These are phyloP conservation scores for Dothiorella sarmentorum DNA, from an alignment of 2,329 filamentous ascomycete species.

Conservation along the genomic window DNA sequence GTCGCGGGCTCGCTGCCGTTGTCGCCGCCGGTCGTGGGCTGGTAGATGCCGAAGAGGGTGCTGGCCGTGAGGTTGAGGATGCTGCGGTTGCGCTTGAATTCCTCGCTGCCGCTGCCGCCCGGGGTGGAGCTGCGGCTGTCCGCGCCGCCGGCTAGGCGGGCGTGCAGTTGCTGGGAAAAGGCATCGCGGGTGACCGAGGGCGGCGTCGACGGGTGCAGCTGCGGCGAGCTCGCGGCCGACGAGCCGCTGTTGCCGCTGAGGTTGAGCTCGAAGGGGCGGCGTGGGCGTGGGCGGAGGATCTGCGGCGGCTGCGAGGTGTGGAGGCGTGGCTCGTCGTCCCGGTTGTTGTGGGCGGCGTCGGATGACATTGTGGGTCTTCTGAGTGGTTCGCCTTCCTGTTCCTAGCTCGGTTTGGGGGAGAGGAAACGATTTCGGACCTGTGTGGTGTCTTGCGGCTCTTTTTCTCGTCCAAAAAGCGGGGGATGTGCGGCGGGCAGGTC, in stretches of 20 bases:
- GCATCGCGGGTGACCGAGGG: slow-evolving; percentile 2
- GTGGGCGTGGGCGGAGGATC: slow-evolving; percentile 38
- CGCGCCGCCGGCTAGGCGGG: slow-evolving; percentile 4
- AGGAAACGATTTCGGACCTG: not conserved
- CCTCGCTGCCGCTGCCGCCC: slow-evolving; percentile 34
- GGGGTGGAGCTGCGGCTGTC: slow-evolving; percentile 19
- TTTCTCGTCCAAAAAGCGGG: not conserved
- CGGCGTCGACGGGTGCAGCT: slow-evolving; percentile 27
- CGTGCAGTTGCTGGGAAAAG: slow-evolving; percentile 3
- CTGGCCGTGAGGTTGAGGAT: slow-evolving; percentile 83
- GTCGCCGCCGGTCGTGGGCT: slow-evolving; percentile 51
- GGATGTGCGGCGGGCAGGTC: slow-evolving; percentile 5
- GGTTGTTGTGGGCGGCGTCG: not conserved
- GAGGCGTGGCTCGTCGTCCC: not conserved
- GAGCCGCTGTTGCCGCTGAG: slow-evolving; percentile 15
- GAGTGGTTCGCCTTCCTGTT: too few relatives aligned
- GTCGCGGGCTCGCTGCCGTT: slow-evolving; percentile 57
- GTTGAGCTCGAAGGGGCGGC: slow-evolving; percentile 31
- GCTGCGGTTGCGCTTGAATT: slow-evolving; percentile 65
- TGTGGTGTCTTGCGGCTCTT: not conserved
- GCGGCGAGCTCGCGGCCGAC: slow-evolving; percentile 23
- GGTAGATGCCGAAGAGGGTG: slow-evolving; percentile 89
- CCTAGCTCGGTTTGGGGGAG: not conserved
- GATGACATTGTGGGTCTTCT: slow-evolving; percentile 13
- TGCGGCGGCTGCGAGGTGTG: slow-evolving; percentile 24